Percentiles rank a stretch among this genome's conserved stretches.
These are phyloP conservation scores for Durusdinium trenchii DNA, from an alignment of 73 alveolate genomes.

Conservation along the genomic window DNA sequence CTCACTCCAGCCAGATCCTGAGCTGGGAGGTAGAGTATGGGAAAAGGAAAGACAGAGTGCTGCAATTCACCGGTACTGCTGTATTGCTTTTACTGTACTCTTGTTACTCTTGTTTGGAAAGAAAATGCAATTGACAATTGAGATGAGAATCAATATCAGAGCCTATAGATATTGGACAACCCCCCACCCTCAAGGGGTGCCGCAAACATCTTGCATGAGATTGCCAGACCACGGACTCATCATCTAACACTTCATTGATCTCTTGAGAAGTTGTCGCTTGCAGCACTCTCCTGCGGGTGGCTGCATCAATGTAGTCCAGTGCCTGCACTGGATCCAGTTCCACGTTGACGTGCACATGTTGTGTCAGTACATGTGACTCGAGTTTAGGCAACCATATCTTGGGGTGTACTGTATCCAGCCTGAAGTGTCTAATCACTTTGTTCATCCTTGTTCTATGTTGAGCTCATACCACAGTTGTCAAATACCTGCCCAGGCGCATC, in stretches of 20 bases:
- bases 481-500: not conserved
- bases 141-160: not conserved
- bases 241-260: not conserved
- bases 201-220: not conserved
- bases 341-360: not conserved
- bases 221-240: not conserved
- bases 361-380: too few species aligned
- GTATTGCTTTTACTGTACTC: too few species aligned
- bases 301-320: not conserved
- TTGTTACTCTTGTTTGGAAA: too few species aligned
- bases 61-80: too few species aligned
- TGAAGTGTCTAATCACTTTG: too few species aligned
- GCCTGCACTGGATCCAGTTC: not conserved
- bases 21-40: not conserved
- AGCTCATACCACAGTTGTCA: too few species aligned
- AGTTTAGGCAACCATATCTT: too few species aligned
- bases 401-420: too few species aligned
- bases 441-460: too few species aligned
- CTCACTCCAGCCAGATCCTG: not conserved
- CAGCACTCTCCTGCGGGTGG: not conserved
- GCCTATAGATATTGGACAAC: not conserved
- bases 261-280: not conserved
- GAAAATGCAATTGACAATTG: not conserved
- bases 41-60: not conserved
- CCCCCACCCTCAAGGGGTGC: not conserved